Evolutionary conservation across 306 rosid species (phyloP).

Genomic region (Pterocarpus macrocarpus): DNA sequence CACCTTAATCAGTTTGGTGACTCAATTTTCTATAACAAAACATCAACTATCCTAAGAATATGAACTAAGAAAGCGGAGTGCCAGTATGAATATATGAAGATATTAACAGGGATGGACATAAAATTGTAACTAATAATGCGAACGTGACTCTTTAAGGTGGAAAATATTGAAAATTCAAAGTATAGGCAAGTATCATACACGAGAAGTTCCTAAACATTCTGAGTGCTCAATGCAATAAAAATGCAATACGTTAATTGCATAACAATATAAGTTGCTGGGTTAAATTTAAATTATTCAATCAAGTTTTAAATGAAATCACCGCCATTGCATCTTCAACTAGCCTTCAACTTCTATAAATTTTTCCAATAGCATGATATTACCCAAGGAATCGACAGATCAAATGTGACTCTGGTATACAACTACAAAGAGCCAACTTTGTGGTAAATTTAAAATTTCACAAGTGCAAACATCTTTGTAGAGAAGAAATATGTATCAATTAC

Average conservation of each 20-base stretch:
- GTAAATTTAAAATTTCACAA: conserved; percentile 2
- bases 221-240: no score
- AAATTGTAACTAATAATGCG: background rate
- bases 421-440: background rate
- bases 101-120: background rate
- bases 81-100: background rate
- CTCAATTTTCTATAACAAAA: background rate
- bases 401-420: background rate
- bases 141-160: background rate
- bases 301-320: no score
- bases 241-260: no score
- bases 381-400: background rate
- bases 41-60: background rate
- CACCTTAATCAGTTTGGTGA: background rate
- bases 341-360: no score
- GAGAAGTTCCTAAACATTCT: no score
- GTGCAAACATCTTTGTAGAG: background rate
- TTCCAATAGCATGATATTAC: no score
- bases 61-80: background rate
- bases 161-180: background rate
- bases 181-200: no score
- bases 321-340: no score
- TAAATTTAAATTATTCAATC: no score
- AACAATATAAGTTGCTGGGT: no score
- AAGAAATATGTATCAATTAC: background rate